These are phyloP conservation scores for Peronospora destructor DNA, from an alignment of 352 stramenopile genomes.

Conservation along the genomic window DNA sequence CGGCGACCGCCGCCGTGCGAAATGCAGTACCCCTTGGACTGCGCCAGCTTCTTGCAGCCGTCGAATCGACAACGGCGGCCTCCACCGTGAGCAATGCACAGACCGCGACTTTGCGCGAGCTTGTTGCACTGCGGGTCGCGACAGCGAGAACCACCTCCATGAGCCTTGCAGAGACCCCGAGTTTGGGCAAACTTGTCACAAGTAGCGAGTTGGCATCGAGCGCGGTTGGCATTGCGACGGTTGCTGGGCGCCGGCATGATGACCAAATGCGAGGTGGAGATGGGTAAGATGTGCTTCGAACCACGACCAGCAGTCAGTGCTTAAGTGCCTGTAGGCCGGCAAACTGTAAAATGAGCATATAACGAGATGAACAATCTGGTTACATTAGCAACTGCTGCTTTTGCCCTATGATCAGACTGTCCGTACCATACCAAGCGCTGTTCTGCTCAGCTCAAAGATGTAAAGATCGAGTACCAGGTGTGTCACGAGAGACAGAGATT, in stretches of 20 bases:
- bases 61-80: conserved; percentile 68
- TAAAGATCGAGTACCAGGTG: conserved; percentile 25
- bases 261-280: conserved; percentile 4
- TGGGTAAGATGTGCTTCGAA: conserved; percentile 19
- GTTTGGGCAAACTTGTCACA: conserved; percentile 86
- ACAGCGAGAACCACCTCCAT: conserved; percentile 76
- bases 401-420: conserved; percentile 29
- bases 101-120: conserved; percentile 62
- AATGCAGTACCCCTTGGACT: conserved; percentile 80
- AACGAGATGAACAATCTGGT: conserved; percentile 11
- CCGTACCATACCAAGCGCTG: conserved; percentile 22
- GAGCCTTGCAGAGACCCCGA: conserved; percentile 71
- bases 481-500: conserved; percentile 28
- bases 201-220: conserved; percentile 57
- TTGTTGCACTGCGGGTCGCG: conserved; percentile 74
- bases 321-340: conserved; percentile 15
- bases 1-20: conserved; percentile 70
- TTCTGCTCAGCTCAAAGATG: conserved; percentile 14
- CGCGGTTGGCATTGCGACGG: conserved; percentile 62
- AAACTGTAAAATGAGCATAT: conserved; percentile 33
- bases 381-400: conserved; percentile 8
- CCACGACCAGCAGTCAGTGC: conserved; percentile 8
- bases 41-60: conserved; percentile 63
- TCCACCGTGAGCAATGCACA: conserved; percentile 77
- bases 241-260: conserved; percentile 32